A percentile compares a stretch with the other conserved stretches of the same genome.
These are phyloP conservation scores for Jatropha curcas DNA, from an alignment of 345 rosid species.

Conservation along the genomic window DNA sequence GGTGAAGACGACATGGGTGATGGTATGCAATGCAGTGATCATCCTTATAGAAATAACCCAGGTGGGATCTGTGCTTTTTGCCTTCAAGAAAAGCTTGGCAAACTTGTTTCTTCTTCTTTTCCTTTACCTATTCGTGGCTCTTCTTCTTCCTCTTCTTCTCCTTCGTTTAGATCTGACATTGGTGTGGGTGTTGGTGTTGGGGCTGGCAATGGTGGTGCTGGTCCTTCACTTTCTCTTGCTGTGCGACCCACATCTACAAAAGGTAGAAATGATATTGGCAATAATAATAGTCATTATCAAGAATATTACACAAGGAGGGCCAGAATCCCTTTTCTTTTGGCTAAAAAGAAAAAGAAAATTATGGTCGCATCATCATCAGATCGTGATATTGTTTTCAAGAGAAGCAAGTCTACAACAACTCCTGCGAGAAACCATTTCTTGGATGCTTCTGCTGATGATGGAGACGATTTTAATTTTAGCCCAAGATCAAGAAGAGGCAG, in stretches of 20 bases:
- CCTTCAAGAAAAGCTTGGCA: constrained; percentile 95
- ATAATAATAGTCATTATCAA: constrained; percentile 24
- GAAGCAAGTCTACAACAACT: constrained; percentile 76
- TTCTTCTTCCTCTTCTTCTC: constrained; percentile 56
- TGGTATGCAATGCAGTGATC: constrained; percentile 80
- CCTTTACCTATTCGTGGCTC: constrained; percentile 59
- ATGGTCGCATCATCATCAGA: constrained; percentile 47
- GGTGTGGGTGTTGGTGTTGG: constrained; percentile 14
- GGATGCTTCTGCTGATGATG: constrained; percentile 36
- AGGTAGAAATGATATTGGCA: constrained; percentile 23
- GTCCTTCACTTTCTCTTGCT: constrained; percentile 40
- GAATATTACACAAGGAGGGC: constrained; percentile 41
- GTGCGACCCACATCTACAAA: constrained; percentile 35
- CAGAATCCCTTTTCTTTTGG: constrained; percentile 63
- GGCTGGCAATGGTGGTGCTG: constrained; percentile 10
- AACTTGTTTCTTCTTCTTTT: constrained; percentile 86
- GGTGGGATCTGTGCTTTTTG: constrained; percentile 99
- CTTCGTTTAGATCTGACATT: constrained; percentile 85
- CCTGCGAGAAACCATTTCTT: constrained; percentile 44
- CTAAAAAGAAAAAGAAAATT: constrained; percentile 76
- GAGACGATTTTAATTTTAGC: constrained; percentile 53
- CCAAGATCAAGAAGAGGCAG: constrained; percentile 48
- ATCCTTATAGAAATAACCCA: constrained; percentile 74
- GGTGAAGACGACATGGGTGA: constrained; percentile 72
- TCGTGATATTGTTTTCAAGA: constrained; percentile 55